Evolutionary conservation across 257 asterid genomes (phyloP), one percentile per base, ranked within the genome.

Genomic region (Rauvolfia tetraphylla): DNA sequence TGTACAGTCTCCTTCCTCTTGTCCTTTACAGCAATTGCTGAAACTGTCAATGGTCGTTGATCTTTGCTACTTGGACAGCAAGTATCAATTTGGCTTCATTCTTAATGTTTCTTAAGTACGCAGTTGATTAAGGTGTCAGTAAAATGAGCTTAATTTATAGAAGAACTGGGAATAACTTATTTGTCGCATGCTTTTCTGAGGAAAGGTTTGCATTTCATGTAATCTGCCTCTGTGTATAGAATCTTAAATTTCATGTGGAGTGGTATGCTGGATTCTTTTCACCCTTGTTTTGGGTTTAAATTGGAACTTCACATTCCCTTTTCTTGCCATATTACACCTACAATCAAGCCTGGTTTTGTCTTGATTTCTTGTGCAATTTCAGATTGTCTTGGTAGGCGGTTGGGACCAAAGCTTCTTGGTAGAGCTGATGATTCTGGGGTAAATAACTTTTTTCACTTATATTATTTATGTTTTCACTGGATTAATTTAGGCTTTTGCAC

Each of bases 331-430:
- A 2, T 39, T 61, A 62, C 29, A 12, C 68, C 61, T 73, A 63
- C 29, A 29, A 15, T 5, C 23, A 53, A 15, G 66, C 42, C 68
- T 78, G 71, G 33, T 84, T 48, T 71, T 71, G 68, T 68, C 56
- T 81, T 78, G 77, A 34, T 46, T 76, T 78, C 75, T 72, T 69
- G 65, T 44, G 54, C 71, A 63, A 53, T 87, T 85, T 82, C 94
- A 95, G 99, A 91, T 88, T 95, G 99, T 86, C 86, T 95, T 85
- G 98, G 98, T 75, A 91, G 98, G 73, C 86, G 99, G 71, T 85
- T 91, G 87, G 99, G 99, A 65, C 98, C 99, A 70, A 93, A 87
- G 87, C 86, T 95, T 85, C 92, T 95, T 68, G 96, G 98, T 69
- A 86, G 96, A 88, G 78, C 86, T 78, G 94, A 87, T 87, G 98